phyloP scores from a whole-genome alignment of 805 yeast genomes.

The Scheffersomyces ergatensis region DNA sequence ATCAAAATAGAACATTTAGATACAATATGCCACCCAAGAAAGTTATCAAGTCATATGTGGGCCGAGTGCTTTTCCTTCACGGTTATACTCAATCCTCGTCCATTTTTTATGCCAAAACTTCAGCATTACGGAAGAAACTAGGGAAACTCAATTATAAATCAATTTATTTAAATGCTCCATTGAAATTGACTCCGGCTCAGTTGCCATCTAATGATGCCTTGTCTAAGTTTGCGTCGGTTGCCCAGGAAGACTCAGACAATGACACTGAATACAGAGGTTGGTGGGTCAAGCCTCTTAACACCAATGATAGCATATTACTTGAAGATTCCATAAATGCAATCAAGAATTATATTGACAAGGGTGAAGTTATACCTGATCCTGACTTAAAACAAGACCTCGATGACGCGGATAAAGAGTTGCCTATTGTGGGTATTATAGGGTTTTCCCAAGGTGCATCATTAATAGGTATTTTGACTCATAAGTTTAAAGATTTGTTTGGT shows the following conservation, averaged over 20 bases:
- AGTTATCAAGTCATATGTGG: slow-evolving; percentile 14
- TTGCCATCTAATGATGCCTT: slow-evolving; percentile 68
- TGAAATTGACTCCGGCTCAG: slow-evolving; percentile 61
- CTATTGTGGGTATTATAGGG: slow-evolving; percentile 86
- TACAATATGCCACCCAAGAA: neutral
- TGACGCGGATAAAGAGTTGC: slow-evolving; percentile 32
- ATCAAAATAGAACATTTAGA: too few species aligned
- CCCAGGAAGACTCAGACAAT: slow-evolving; percentile 30
- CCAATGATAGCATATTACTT: slow-evolving; percentile 44
- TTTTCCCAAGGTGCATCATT: slow-evolving; percentile 95
- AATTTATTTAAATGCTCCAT: slow-evolving; percentile 79
- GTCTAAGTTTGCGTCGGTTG: slow-evolving; percentile 43
- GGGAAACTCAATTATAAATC: slow-evolving; percentile 65
- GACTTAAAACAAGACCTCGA: slow-evolving; percentile 17
- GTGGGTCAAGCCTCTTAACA: slow-evolving; percentile 60
- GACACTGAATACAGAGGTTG: slow-evolving; percentile 55
- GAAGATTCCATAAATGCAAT: slow-evolving; percentile 50
- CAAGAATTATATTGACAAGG: slow-evolving; percentile 49
- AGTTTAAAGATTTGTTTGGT: slow-evolving; percentile 54
- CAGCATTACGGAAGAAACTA: slow-evolving; percentile 80
- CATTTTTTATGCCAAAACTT: slow-evolving; percentile 81
- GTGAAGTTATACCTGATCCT: slow-evolving; percentile 45
- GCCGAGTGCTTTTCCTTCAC: slow-evolving; percentile 78
- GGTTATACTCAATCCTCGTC: slow-evolving; percentile 88
- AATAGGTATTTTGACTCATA: slow-evolving; percentile 65